Evolutionary conservation across 495 filamentous ascomycete genomes (phyloP), one percentile per base, ranked within the genome.

Genomic region (Penicillium pancosmium): DNA sequence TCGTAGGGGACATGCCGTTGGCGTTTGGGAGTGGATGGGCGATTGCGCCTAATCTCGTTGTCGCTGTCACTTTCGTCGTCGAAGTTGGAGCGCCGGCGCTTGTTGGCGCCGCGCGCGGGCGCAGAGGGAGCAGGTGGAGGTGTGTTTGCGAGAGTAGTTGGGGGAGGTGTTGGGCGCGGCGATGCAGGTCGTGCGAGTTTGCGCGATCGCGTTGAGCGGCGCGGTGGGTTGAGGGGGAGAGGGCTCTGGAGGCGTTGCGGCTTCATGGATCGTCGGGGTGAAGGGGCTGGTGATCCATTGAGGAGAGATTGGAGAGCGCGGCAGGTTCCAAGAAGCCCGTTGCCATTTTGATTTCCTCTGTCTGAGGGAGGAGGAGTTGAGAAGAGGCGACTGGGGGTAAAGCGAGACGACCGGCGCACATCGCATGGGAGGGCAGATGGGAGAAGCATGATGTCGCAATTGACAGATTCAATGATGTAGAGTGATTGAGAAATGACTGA

Each of bases 391-490:
- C 84, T 86, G 62, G 85, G 83, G 9, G 83, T 77, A 53, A 83
- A 70, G 71, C 70, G 71, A 65, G 62, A 59, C 80, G 86, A 59
- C 56, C 77, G 82, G 72, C 80, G 83, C 69, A 79, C 74, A 73
- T 90, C 88, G 84, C 87, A 89, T 43, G 86, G 74, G 44, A 91
- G 73, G 36, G 88, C 87, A 12, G 88, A 90, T 49, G 87, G 88
- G 61, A 91, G 84, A 51, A 91, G 69, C 89, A 91, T 91, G 49
- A 7, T 73, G 64, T 61, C 47, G 64, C 40, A 50, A 41, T 36
- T 34, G 16, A 46, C 35, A 38, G 36, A 38, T 50, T n/a, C 41
- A 21, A 16, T 55, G 40, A n/a, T 53, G 12, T 7, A 33, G 36
- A 51, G 59, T 19, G 55, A 36, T 35, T 23, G 36, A 43, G 7